Evolutionary conservation across 2,329 filamentous ascomycete species (phyloP).

Genomic region (Orbilia ellipsospora): DNA sequence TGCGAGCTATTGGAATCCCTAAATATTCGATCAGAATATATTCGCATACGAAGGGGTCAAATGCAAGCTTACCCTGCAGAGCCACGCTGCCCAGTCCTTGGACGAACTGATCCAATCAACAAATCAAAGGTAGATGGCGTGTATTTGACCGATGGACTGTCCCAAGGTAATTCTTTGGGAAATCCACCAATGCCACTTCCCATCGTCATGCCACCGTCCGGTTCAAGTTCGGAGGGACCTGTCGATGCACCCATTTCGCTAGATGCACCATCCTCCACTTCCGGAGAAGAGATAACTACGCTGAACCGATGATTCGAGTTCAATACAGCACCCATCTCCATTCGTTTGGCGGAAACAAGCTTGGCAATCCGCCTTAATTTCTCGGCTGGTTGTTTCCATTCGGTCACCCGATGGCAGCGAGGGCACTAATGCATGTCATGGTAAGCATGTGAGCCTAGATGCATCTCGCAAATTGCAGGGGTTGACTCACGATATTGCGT

Average conservation of each 20-base stretch:
- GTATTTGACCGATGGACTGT: slow-evolving; percentile 53
- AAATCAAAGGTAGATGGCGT: slow-evolving; percentile 41
- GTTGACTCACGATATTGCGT: slow-evolving; percentile 50
- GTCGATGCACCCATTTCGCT: slow-evolving; percentile 50
- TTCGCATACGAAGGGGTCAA: background rate
- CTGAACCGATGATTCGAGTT: slow-evolving; percentile 53
- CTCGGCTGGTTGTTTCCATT: slow-evolving; percentile 46
- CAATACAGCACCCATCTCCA: slow-evolving; percentile 51
- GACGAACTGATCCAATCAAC: slow-evolving; percentile 27
- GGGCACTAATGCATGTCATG: slow-evolving; percentile 38
- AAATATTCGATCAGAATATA: slow-evolving; percentile 17
- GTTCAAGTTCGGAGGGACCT: slow-evolving; percentile 38
- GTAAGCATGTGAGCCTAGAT: slow-evolving; percentile 32
- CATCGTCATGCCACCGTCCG: slow-evolving; percentile 39
- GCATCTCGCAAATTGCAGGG: slow-evolving; percentile 5
- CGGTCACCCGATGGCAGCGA: slow-evolving; percentile 45
- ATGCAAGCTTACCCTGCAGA: slow-evolving; percentile 41
- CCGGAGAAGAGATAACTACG: slow-evolving; percentile 53
- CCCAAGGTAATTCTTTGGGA: slow-evolving; percentile 52
- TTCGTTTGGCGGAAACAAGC: slow-evolving; percentile 44
- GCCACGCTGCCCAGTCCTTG: slow-evolving; percentile 24
- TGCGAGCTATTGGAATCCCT: slow-evolving; percentile 49
- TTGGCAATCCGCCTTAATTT: slow-evolving; percentile 44
- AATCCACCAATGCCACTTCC: slow-evolving; percentile 47
- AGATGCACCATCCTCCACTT: slow-evolving; percentile 44